A percentile compares a stretch with the other conserved stretches of the same genome.
Evolutionary conservation across 2,329 filamentous ascomycete species (phyloP).

Genomic region (Microcyclospora pomicola): DNA sequence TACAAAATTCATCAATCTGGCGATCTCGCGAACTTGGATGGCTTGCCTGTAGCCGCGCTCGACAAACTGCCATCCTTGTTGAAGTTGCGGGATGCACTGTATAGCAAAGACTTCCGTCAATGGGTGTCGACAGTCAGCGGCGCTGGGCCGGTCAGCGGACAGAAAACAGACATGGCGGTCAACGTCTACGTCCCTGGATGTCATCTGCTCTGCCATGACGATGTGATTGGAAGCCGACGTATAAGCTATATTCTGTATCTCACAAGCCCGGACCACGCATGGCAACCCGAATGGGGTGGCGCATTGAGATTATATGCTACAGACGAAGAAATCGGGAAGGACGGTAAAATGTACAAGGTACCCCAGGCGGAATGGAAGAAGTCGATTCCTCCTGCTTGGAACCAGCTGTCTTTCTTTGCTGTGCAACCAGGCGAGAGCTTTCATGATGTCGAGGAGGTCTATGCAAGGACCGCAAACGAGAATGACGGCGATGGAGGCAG

Average conservation of each 20-base stretch:
- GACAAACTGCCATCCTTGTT: slow-evolving; percentile 80
- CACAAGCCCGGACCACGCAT: slow-evolving; percentile 78
- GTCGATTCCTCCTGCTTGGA: slow-evolving; percentile 86
- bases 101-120: slow-evolving; percentile 76
- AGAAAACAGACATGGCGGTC: slow-evolving; percentile 98
- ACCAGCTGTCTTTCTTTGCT: slow-evolving; percentile 95
- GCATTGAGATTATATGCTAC: slow-evolving; percentile 77
- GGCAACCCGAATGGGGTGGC: slow-evolving; percentile 86
- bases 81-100: slow-evolving; percentile 81
- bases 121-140: slow-evolving; percentile 79
- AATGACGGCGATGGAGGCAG: slow-evolving; percentile 56
- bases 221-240: slow-evolving; percentile 91
- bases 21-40: slow-evolving; percentile 91
- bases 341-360: slow-evolving; percentile 60
- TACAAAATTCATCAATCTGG: slow-evolving; percentile 99
- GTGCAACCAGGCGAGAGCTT: slow-evolving; percentile 98
- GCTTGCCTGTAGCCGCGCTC: slow-evolving; percentile 73
- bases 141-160: slow-evolving; percentile 74
- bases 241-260: slow-evolving; percentile 97
- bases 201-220: slow-evolving; percentile 91
- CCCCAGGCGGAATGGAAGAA: slow-evolving; percentile 66
- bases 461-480: slow-evolving; percentile 49
- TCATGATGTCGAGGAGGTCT: slow-evolving; percentile 97
- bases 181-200: slow-evolving; percentile 96
- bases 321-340: slow-evolving; percentile 45